These are phyloP conservation scores for Nemania sp. DNA, from an alignment of 2,329 filamentous ascomycete species.

Conservation along the genomic window DNA sequence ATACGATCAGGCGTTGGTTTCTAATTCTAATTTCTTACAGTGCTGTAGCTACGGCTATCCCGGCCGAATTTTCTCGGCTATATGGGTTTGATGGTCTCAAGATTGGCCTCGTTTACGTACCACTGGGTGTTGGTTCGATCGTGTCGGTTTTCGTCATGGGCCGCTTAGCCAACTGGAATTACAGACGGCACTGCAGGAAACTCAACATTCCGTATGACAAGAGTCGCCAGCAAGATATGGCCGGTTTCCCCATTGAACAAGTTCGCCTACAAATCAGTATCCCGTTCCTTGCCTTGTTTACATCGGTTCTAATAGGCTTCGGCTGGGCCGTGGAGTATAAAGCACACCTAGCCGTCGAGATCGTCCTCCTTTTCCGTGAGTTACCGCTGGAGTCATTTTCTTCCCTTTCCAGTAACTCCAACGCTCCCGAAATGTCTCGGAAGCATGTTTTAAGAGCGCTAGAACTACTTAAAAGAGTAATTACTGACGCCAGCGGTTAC, in stretches of 20 bases:
- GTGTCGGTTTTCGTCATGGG: conserved; percentile 55
- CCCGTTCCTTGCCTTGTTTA: conserved; percentile 59
- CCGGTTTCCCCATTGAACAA: conserved; percentile 50
- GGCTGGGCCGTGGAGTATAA: conserved; percentile 53
- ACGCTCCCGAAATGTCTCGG: too few species aligned
- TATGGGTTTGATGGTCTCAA: conserved; percentile 66
- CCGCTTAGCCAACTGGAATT: conserved; percentile 70
- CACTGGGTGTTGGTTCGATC: conserved; percentile 54
- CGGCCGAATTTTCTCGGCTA: conserved; percentile 53
- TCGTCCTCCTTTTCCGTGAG: conserved; percentile 54
- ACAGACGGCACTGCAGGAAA: conserved; percentile 63
- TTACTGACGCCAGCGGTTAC: too few species aligned
- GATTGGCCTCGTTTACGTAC: conserved; percentile 57
- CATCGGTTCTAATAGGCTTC: conserved; percentile 54
- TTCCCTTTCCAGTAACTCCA: too few species aligned
- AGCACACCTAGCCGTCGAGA: conserved; percentile 51
- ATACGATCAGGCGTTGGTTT: not conserved
- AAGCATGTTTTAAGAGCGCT: too few species aligned
- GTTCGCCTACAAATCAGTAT: conserved; percentile 53
- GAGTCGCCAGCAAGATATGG: conserved; percentile 56
- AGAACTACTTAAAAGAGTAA: too few species aligned
- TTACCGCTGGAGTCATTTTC: too few species aligned
- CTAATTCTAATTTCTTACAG: conserved; percentile 4
- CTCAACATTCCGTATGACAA: conserved; percentile 62
- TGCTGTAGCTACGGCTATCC: conserved; percentile 50